Base-by-base conservation (phyloP, 176 grass and related monocot genomes). In the Paspalum vaginatum region DNA sequence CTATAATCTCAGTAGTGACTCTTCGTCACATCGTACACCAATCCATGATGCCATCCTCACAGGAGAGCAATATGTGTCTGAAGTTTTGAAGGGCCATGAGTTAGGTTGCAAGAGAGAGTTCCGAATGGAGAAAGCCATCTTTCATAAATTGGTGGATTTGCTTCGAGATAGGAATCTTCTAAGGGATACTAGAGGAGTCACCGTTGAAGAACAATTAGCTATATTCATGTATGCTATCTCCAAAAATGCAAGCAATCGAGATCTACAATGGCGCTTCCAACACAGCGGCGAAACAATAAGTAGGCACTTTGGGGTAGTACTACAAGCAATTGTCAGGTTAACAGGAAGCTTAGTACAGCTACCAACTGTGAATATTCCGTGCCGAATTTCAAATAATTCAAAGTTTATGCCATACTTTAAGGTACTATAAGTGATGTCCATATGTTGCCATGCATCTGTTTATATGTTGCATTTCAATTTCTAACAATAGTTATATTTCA, bases 351-450 rank as follows among this genome's bases (percentile, higher is more conserved):
- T 66, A 18, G 42, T 66, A 66, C 37, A 66, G 42, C 10, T 66
- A 4, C 63, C 63, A n/a, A 5, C 17, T 3, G 18, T 66, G 38
- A 66, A 66, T 43, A 43, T 66, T 66, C 63, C 63, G 0, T 8
- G 9, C 62, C 42, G 42, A 66, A 11, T 66, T 66, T 42, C 9
- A n/a, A 42, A 20, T 43, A 66, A 66, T 16, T 43, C 63, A n/a
- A 66, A 66, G 38, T 66, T 66, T 12, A 66, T 66, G 63, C 63
- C 63, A 43, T 42, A 66, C 17, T 65, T 65, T 65, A 66, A 42
- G 63, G 39, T 66, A 43, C 8, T 39, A 20, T 16, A 2, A 2
- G 9, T 2, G 16, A 9, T 1, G 11, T 20, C n/a, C 27, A 42
- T 65, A 11, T 58, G 11, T 39, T 65, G 9, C 10, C 16, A 1